Percentiles rank a stretch among this genome's conserved stretches.
These are phyloP conservation scores for Rhodotorula taiwanensis DNA, from an alignment of 768 basidiomycete genomes.

Conservation along the genomic window DNA sequence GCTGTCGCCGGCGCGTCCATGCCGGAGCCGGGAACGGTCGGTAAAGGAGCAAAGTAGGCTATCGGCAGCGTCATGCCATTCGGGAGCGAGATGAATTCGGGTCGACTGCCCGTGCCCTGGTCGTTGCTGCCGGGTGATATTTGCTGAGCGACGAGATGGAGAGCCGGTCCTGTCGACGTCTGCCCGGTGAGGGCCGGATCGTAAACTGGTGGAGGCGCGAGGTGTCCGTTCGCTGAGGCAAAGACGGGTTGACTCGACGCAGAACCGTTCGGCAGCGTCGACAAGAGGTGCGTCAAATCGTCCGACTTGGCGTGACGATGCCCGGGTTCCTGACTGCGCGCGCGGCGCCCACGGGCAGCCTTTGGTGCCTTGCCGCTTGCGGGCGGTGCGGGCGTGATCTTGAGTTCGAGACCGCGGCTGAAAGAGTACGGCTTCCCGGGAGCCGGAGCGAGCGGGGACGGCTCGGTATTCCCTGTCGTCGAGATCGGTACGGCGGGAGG, in stretches of 20 bases:
- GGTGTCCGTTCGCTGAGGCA: background rate
- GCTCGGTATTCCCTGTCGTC: no score
- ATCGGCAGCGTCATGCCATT: slow-evolving; percentile 11
- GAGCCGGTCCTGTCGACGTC: no score
- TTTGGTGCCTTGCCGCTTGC: no score
- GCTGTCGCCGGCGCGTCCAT: background rate
- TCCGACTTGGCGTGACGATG: slow-evolving; percentile 21
- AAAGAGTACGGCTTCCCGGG: no score
- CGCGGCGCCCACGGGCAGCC: background rate
- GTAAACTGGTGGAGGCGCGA: background rate
- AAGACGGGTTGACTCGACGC: background rate
- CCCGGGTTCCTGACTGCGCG: slow-evolving; percentile 17
- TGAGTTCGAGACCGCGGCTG: no score
- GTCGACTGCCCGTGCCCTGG: background rate
- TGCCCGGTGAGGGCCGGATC: no score
- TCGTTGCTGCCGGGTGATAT: background rate
- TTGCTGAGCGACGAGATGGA: no score
- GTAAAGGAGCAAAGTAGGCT: slow-evolving; percentile 2
- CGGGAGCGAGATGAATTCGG: slow-evolving; percentile 4
- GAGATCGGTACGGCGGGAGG: no score
- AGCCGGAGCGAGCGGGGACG: no score
- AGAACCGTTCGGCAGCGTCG: background rate
- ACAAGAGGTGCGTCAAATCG: slow-evolving; percentile 25
- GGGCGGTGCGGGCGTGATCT: no score
- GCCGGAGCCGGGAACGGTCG: background rate